Evolutionary conservation across 495 filamentous ascomycete genomes (phyloP).

Genomic region (Hypoxylon intermedium): DNA sequence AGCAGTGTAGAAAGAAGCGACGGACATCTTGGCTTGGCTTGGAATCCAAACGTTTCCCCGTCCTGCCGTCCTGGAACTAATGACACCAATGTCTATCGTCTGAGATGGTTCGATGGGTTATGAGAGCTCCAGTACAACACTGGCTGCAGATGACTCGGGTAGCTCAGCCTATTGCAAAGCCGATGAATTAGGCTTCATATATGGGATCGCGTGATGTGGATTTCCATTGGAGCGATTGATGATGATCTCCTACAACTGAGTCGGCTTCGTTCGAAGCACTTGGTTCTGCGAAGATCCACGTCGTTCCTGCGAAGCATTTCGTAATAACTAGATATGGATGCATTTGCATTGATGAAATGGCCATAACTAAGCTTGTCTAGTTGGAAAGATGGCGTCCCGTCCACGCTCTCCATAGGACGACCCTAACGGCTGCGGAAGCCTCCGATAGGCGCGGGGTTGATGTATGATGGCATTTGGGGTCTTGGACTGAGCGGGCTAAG

Average conservation of each 20-base stretch:
- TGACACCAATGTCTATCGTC: too few species aligned
- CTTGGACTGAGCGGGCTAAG: slow-evolving; percentile 8
- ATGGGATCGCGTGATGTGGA: slow-evolving; percentile 36
- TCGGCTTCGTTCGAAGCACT: slow-evolving; percentile 18
- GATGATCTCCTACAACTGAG: slow-evolving; percentile 21
- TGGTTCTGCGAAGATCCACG: slow-evolving; percentile 8
- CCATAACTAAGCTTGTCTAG: slow-evolving; percentile 6
- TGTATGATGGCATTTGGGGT: slow-evolving; percentile 8
- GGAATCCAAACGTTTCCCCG: too few species aligned
- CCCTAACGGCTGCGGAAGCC: slow-evolving; percentile 29
- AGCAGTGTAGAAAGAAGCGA: neutral
- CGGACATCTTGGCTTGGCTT: neutral
- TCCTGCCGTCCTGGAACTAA: too few species aligned
- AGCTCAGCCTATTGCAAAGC: slow-evolving; percentile 34
- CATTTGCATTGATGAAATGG: slow-evolving; percentile 10
- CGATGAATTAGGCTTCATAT: slow-evolving; percentile 28
- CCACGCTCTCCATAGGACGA: neutral
- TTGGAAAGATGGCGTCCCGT: slow-evolving; percentile 15
- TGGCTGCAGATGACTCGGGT: slow-evolving; percentile 40
- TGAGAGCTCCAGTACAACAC: slow-evolving; percentile 34
- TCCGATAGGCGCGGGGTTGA: slow-evolving; percentile 34
- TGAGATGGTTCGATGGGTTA: too few species aligned
- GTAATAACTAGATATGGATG: slow-evolving; percentile 1
- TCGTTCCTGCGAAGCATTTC: slow-evolving; percentile 9
- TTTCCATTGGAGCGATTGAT: slow-evolving; percentile 27